A percentile compares a stretch with the other conserved stretches of the same genome.
Evolutionary conservation across 1,139 yeast genomes (phyloP).

Genomic region (Ogataea hybrid): DNA sequence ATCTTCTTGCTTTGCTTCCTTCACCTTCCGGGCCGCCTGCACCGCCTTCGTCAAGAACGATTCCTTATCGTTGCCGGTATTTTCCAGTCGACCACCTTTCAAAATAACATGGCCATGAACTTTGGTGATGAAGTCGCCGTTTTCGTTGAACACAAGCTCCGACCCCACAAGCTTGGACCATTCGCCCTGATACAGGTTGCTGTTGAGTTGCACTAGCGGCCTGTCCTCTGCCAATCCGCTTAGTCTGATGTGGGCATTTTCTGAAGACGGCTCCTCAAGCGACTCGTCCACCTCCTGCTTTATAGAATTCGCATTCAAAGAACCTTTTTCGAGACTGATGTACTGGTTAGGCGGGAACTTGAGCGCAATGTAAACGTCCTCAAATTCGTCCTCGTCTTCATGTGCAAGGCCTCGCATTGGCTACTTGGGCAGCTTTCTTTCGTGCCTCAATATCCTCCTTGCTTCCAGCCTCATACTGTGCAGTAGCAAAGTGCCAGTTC

Average conservation of each 20-base stretch:
- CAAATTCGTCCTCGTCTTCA: conserved; percentile 24
- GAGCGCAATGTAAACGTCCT: conserved; percentile 43
- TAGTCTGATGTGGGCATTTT: conserved; percentile 33
- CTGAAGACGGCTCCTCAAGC: conserved; percentile 4
- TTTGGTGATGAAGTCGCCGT: conserved; percentile 46
- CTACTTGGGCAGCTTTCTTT: conserved; percentile 11
- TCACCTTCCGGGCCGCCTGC: conserved; percentile 21
- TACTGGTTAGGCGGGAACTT: conserved; percentile 36
- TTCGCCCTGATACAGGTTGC: conserved; percentile 62
- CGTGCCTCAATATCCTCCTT: conserved; percentile 46
- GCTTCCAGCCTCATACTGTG: conserved; percentile 58
- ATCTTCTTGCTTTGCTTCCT: conserved; percentile 4
- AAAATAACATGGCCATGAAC: conserved; percentile 30
- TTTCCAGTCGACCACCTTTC: conserved; percentile 29
- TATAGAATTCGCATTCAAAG: conserved; percentile 1
- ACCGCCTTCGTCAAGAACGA: conserved; percentile 24
- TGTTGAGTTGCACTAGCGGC: conserved; percentile 56
- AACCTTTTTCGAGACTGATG: conserved; percentile 8
- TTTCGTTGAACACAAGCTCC: conserved; percentile 63
- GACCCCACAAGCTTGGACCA: conserved; percentile 86
- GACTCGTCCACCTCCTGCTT: conserved; percentile 15
- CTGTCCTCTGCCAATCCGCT: conserved; percentile 50
- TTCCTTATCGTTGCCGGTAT: conserved; percentile 19
- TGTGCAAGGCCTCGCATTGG: conserved; percentile 21
- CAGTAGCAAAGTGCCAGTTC: conserved; percentile 55